These are phyloP conservation scores for Cladosporium phlei DNA, from an alignment of 2,329 filamentous ascomycete species.

Conservation along the genomic window DNA sequence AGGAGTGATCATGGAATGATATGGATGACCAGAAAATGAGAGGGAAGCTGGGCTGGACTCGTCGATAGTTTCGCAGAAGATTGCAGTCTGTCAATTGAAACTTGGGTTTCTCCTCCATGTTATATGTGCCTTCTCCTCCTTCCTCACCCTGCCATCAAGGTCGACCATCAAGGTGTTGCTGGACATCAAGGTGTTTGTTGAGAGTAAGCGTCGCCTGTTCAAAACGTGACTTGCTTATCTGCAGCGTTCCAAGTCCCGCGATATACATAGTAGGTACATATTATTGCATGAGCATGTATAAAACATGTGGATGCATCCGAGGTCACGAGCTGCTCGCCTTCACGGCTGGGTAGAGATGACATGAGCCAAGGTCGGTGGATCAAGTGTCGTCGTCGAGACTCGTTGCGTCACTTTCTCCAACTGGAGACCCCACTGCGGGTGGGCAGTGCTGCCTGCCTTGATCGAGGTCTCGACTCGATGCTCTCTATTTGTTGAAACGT, in stretches of 20 bases:
- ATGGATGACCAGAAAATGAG: background rate
- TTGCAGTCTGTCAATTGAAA: conserved; percentile 2
- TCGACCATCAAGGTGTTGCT: conserved; percentile 5
- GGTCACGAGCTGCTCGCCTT: background rate
- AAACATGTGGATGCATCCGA: background rate
- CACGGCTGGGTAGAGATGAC: too few species aligned
- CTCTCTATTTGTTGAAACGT: too few species aligned
- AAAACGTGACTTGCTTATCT: conserved; percentile 1
- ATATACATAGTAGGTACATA: background rate
- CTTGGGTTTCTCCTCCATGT: background rate
- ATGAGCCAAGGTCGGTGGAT: background rate
- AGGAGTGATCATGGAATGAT: background rate
- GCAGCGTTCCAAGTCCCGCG: background rate
- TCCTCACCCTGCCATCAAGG: background rate
- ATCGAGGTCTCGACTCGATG: background rate
- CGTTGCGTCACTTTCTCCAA: conserved; percentile 1
- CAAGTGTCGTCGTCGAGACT: background rate
- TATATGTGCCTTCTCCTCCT: background rate
- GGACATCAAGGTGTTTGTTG: conserved; percentile 10
- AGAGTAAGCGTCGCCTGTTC: conserved; percentile 1
- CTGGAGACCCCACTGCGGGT: background rate
- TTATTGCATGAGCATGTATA: conserved; percentile 10
- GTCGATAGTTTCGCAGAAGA: conserved; percentile 2
- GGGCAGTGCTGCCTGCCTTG: conserved; percentile 8
- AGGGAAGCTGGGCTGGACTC: background rate